A percentile compares a stretch with the other conserved stretches of the same genome.
These are phyloP conservation scores for Podila epicladia DNA, from an alignment of 192 early-diverging fungal species.

Conservation along the genomic window DNA sequence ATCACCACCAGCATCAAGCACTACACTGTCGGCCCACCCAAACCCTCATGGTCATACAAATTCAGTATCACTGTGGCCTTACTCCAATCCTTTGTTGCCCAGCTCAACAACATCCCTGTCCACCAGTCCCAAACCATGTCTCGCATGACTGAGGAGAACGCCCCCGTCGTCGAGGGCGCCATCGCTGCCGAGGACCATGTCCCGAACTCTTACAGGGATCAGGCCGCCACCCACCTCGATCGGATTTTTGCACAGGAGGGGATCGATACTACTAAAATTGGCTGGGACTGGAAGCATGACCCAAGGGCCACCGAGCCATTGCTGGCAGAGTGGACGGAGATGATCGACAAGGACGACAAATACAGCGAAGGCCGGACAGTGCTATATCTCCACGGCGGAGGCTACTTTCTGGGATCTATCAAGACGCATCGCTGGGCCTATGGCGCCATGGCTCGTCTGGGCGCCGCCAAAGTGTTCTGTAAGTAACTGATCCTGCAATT, in stretches of 20 bases:
- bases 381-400: constrained; percentile 84
- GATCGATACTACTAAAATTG: constrained; percentile 43
- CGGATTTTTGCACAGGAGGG: constrained; percentile 25
- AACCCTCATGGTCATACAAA: constrained; percentile 55
- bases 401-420: constrained; percentile 64
- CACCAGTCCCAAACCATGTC: constrained; percentile 40
- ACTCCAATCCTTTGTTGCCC: constrained; percentile 20
- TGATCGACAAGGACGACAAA: constrained; percentile 39
- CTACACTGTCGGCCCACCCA: constrained; percentile 49
- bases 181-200: constrained; percentile 17
- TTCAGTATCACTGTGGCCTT: constrained; percentile 51
- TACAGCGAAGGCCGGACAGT: constrained; percentile 62
- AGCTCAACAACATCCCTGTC: constrained; percentile 40
- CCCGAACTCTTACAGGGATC: constrained; percentile 47
- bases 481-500: constrained; percentile 1
- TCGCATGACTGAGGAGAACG: constrained; percentile 25
- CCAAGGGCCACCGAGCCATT: constrained; percentile 43
- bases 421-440: constrained; percentile 56
- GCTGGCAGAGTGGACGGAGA: constrained; percentile 58
- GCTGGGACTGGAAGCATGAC: constrained; percentile 63
- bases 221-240: constrained; percentile 42
- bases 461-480: constrained; percentile 50
- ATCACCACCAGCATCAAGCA: constrained; percentile 36
- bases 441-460: constrained; percentile 59
- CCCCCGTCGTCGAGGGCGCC: constrained; percentile 41